Base-by-base conservation (phyloP, 306 rosid species). In the Vachellia pachyceras region DNA sequence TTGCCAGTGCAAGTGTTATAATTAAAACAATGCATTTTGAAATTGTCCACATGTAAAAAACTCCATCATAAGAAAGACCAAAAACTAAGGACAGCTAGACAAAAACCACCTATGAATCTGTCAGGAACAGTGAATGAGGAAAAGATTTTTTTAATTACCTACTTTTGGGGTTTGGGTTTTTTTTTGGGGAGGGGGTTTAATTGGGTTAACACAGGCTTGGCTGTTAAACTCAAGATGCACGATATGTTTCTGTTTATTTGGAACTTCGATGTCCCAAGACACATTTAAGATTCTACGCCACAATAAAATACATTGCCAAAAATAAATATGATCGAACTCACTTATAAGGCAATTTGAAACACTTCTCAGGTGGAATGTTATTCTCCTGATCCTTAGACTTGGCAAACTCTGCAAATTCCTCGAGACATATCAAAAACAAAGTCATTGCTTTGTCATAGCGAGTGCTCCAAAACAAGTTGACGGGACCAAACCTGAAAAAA, bases 361-460 rank as follows among this genome's bases (percentile, higher is more conserved):
- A 90, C 83, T 93, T 87, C 82, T 93, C 98, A 10, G 90, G 93
- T 57, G 96, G 98, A 81, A 93, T 95, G 83, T 90, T 93, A 87
- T 95, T 95, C 85, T 95, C 98, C 86, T 86, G 91, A 84, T 95
- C 99, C 89, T 88, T 91, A 50, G 91, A 91, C 52, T 92, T 86
- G 46, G 98, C 97, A 87, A 90, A 93, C 82, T 95, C 99, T 8
- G 97, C 92, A 85, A 95, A 95, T 82, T 93, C 97, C 87, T 93
- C 93, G 46, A 93, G 96, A 85, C 97, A 95, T 64, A 95, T 88
- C 87, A 92, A 86, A 87, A 84, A 95, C 80, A 90, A 85, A 12
- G 97, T 87, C 99, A 93, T 93, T 87, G 98, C 98, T 88, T 83
- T 93, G 94, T 95, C 99, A 83, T 93, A 95, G 45, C 98, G 94